Percentiles rank a stretch among this genome's conserved stretches.
Conservation (phyloP, 495 filamentous ascomycete genomes). For the Talaromyces liani region DNA sequence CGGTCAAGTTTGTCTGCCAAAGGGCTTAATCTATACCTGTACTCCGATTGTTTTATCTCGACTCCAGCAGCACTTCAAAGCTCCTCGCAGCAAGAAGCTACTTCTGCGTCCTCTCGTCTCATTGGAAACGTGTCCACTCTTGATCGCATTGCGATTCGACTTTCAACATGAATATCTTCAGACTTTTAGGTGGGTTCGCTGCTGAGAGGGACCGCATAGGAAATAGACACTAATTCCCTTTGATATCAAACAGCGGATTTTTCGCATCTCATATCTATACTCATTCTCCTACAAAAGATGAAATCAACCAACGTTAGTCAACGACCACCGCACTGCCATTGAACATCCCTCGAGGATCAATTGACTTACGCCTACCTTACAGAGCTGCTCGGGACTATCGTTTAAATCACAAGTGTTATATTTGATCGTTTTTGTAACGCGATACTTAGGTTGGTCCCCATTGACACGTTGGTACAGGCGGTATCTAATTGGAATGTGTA, state of each 20-base stretch:
- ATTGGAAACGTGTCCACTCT: slow-evolving; percentile 2
- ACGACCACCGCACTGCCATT: background rate
- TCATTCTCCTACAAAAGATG: slow-evolving; percentile 96
- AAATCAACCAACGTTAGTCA: slow-evolving; percentile 69
- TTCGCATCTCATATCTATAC: slow-evolving; percentile 88
- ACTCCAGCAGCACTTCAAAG: background rate
- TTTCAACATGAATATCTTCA: slow-evolving; percentile 77
- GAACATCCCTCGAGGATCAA: background rate
- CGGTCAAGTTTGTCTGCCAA: background rate
- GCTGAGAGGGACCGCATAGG: background rate
- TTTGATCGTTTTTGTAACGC: slow-evolving; percentile 82
- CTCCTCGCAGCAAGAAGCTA: background rate
- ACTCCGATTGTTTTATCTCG: background rate
- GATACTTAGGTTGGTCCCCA: slow-evolving; percentile 67
- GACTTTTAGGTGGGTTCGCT: slow-evolving; percentile 57
- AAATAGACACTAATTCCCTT: background rate
- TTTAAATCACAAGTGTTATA: slow-evolving; percentile 97
- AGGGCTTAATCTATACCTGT: background rate
- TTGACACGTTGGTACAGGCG: background rate
- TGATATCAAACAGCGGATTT: slow-evolving; percentile 60
- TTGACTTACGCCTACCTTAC: slow-evolving; percentile 8
- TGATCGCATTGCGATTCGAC: background rate
- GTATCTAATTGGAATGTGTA: slow-evolving; percentile 1
- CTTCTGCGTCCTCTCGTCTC: background rate
- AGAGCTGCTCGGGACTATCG: slow-evolving; percentile 96